Conservation (phyloP, 2,329 filamentous ascomycete species). For the Geosmithia flava region DNA sequence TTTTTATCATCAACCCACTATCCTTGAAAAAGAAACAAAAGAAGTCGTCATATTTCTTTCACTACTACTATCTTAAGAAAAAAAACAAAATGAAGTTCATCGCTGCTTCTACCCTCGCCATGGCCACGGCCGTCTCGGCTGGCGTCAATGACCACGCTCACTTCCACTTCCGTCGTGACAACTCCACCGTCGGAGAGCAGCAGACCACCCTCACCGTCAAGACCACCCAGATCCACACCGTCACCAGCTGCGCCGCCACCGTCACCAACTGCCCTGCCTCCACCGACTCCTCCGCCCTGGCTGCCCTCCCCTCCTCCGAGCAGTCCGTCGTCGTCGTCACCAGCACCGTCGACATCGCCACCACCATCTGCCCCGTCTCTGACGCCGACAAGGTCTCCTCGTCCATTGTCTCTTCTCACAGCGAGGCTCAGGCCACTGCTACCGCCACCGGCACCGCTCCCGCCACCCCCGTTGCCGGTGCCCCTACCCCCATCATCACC, state of each 20-base stretch:
- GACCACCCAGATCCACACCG: slow-evolving; percentile 41
- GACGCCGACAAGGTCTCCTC: slow-evolving; percentile 27
- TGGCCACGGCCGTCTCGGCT: slow-evolving; percentile 26
- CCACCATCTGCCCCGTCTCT: slow-evolving; percentile 31
- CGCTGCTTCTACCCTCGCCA: slow-evolving; percentile 27
- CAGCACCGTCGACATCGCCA: slow-evolving; percentile 24
- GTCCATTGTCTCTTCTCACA: slow-evolving; percentile 21
- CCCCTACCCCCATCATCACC: background rate
- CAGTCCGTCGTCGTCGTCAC: slow-evolving; percentile 18
- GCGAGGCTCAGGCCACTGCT: slow-evolving; percentile 17
- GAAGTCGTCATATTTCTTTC: background rate
- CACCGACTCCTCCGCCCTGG: slow-evolving; percentile 15
- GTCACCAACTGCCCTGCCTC: slow-evolving; percentile 41
- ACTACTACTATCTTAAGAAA: slow-evolving; percentile 9
- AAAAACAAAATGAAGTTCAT: slow-evolving; percentile 34
- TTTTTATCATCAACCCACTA: background rate
- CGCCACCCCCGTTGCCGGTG: background rate
- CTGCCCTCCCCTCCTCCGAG: slow-evolving; percentile 20
- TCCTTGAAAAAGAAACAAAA: background rate
- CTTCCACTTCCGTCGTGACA: slow-evolving; percentile 16
- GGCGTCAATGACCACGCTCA: slow-evolving; percentile 23
- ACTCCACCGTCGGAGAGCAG: slow-evolving; percentile 7
- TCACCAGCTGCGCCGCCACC: slow-evolving; percentile 44
- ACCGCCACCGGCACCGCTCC: slow-evolving; percentile 15
- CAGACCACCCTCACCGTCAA: slow-evolving; percentile 34